These are phyloP conservation scores for Sideroxylon spinosum DNA, from an alignment of 179 eudicot species.

Conservation along the genomic window DNA sequence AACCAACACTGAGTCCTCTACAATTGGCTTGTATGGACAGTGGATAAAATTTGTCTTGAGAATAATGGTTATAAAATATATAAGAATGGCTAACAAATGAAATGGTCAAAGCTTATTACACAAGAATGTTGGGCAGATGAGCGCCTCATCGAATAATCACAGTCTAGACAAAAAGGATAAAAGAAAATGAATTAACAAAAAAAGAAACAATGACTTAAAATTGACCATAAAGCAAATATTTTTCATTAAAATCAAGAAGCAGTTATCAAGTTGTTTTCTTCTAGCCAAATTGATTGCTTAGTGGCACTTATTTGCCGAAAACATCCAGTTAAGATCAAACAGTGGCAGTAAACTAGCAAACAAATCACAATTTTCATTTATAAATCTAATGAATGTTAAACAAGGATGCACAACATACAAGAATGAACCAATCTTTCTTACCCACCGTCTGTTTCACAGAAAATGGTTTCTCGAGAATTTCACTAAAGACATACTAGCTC, in stretches of 20 bases:
- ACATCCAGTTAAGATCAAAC: background rate
- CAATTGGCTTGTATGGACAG: background rate
- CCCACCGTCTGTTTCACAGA: background rate
- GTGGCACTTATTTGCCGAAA: background rate
- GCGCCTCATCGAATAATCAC: too few species aligned
- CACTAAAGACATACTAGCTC: background rate
- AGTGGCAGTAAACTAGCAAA: background rate
- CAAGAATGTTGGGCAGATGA: too few species aligned
- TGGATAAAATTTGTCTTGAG: background rate
- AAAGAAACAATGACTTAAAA: background rate
- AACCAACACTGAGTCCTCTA: background rate
- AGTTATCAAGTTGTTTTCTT: background rate
- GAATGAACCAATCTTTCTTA: background rate
- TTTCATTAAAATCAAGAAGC: background rate
- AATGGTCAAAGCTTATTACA: too few species aligned
- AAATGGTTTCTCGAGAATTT: background rate
- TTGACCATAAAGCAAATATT: background rate
- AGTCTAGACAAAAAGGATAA: background rate
- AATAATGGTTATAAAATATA: background rate
- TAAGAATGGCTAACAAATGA: background rate
- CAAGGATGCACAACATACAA: background rate
- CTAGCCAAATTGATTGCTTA: background rate
- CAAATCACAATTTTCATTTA: background rate
- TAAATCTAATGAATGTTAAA: background rate
- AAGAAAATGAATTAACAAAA: background rate